Conservation (phyloP, 2,329 filamentous ascomycete species). For the Orbilia quercus region DNA sequence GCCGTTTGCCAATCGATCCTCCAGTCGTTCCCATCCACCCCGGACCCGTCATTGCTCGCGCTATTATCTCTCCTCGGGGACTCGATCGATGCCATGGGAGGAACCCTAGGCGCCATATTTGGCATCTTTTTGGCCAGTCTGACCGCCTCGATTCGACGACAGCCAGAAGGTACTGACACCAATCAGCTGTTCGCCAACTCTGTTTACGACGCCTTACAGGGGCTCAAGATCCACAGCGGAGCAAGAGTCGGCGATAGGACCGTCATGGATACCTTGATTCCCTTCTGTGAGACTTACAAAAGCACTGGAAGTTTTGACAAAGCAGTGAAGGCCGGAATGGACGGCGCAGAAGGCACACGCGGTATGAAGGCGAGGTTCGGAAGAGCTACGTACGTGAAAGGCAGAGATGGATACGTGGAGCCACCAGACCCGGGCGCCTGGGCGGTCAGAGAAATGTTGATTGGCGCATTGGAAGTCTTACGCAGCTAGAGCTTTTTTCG, state of each 20-base stretch:
- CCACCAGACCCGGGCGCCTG: conserved; percentile 79
- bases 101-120: conserved; percentile 72
- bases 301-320: conserved; percentile 72
- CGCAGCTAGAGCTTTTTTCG: neutral
- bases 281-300: conserved; percentile 80
- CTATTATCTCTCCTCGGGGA: conserved; percentile 65
- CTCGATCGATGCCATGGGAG: conserved; percentile 70
- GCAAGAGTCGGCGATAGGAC: conserved; percentile 90
- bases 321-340: conserved; percentile 79
- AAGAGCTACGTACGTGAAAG: conserved; percentile 78
- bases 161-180: conserved; percentile 34
- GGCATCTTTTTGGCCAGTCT: conserved; percentile 92
- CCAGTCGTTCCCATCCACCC: conserved; percentile 56
- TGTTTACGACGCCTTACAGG: conserved; percentile 72
- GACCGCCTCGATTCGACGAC: conserved; percentile 68
- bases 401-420: conserved; percentile 67
- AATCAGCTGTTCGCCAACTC: conserved; percentile 56
- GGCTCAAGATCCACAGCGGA: conserved; percentile 84
- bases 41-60: conserved; percentile 65
- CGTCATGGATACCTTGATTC: conserved; percentile 86
- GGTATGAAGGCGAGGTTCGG: conserved; percentile 92
- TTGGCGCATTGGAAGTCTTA: conserved; percentile 73
- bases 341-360: conserved; percentile 84
- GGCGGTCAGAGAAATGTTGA: conserved; percentile 86
- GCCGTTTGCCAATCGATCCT: conserved; percentile 79